Conservation (phyloP, 2,329 filamentous ascomycete genomes). For the Xylaria sp. region DNA sequence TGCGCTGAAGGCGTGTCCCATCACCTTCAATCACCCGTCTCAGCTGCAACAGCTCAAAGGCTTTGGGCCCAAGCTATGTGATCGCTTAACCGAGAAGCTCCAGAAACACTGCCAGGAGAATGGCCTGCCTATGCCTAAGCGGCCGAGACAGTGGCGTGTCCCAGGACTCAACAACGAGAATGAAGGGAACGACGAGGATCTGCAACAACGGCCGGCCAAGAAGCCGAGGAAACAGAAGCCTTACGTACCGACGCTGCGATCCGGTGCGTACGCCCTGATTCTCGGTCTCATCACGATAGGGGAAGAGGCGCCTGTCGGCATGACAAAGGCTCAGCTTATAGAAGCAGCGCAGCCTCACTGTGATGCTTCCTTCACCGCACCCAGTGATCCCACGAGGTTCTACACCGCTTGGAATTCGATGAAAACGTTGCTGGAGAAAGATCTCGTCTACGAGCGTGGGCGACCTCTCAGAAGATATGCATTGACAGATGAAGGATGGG, state of each 20-base stretch:
- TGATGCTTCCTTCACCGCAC: slow-evolving; percentile 77
- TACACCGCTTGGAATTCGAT: slow-evolving; percentile 88
- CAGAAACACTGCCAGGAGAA: slow-evolving; percentile 72
- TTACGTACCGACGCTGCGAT: slow-evolving; percentile 79
- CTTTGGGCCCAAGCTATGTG: slow-evolving; percentile 77
- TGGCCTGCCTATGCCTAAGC: slow-evolving; percentile 74
- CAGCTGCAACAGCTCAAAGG: slow-evolving; percentile 79
- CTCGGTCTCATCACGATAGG: slow-evolving; percentile 71
- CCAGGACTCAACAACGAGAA: slow-evolving; percentile 53
- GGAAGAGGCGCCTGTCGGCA: slow-evolving; percentile 64
- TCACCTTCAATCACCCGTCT: slow-evolving; percentile 76
- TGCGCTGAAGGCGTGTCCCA: slow-evolving; percentile 79
- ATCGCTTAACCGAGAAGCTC: slow-evolving; percentile 72
- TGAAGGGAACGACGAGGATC: slow-evolving; percentile 49
- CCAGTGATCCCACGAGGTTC: slow-evolving; percentile 73
- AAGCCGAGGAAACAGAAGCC: slow-evolving; percentile 69
- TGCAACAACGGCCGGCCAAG: slow-evolving; percentile 60
- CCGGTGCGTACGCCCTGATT: slow-evolving; percentile 78
- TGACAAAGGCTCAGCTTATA: slow-evolving; percentile 77
- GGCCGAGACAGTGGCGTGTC: slow-evolving; percentile 59
- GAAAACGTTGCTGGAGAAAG: slow-evolving; percentile 78
- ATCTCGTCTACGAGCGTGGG: slow-evolving; percentile 77
- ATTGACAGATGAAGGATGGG: slow-evolving; percentile 82
- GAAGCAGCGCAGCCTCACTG: slow-evolving; percentile 76
- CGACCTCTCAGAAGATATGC: slow-evolving; percentile 75